Base-by-base conservation (phyloP, 768 basidiomycete genomes). In the Russula ochroleuca region DNA sequence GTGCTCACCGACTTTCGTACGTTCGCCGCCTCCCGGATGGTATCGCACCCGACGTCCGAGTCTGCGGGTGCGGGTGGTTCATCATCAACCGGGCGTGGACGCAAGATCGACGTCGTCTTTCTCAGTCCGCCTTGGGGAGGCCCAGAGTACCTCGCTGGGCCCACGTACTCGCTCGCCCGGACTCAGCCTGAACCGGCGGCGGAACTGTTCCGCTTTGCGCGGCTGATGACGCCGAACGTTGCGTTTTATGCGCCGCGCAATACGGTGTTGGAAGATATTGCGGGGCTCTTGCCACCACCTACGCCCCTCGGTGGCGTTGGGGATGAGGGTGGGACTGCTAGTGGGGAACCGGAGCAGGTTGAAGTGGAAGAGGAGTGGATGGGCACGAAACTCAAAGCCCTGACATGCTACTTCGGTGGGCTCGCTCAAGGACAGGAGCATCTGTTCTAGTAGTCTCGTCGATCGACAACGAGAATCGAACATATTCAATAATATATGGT, bases 361-460 rank as follows among this genome's bases (percentile, higher is more conserved):
- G 96, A 98, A 74, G 82, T 98, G 8, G 94, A 98, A 72, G 96
- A 98, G 74, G 92, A 92, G 73, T 98, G 94, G 94, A 96, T 92
- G 87, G 88, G 93, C 2, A 79, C 79, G 11, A 96, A 96, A 77
- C 75, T 98, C 49, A 98, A 98, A 72, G 96, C 95, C 0, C 75
- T 98, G 57, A 97, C 93, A 1, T 94, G 92, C 72, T 96, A 97
- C 73, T 97, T 88, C 74, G 96, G 96, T 8, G 92, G 92, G 14
- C 76, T 98, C 48, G 89, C 76, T 10, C 73, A 74, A 25, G 88
- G 87, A 3, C 90, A 92, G 69, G 85, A 85, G 59, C 72, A 81
- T 45, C 68, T 86, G 64, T 92, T 85, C 67, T 82, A 66, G 54
- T 31, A 37, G 10, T 31, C 5, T n/a, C 7, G 28, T 15, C 7